Conservation (phyloP, 495 filamentous ascomycete species). For the Trichoderma reesei region DNA sequence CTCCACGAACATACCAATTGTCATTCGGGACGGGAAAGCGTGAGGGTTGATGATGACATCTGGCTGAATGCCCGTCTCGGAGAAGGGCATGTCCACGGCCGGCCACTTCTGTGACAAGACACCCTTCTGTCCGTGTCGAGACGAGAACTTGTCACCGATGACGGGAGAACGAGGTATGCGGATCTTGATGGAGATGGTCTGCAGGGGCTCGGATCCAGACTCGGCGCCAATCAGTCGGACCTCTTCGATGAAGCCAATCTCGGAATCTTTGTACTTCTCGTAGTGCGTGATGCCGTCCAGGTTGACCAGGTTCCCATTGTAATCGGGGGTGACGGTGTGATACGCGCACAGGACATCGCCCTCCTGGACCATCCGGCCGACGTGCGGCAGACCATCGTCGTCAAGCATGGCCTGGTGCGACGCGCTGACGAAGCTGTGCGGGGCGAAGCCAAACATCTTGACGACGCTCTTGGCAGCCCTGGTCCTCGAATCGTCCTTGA, state of each 20-base stretch:
- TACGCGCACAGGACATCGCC: conserved; percentile 81
- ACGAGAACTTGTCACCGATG: conserved; percentile 98
- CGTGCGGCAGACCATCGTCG: conserved; percentile 71
- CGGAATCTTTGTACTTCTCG: conserved; percentile 84
- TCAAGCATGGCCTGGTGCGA: conserved; percentile 62
- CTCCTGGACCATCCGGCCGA: conserved; percentile 65
- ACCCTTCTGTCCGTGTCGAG: conserved; percentile 95
- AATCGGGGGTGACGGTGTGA: conserved; percentile 76
- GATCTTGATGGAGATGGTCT: conserved; percentile 82
- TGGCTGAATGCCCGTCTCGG: conserved; percentile 91
- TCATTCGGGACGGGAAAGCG: conserved; percentile 99
- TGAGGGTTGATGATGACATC: conserved; percentile 99
- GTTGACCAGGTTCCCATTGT: conserved; percentile 63
- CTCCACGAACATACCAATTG: conserved; percentile 98
- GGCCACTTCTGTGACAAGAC: conserved; percentile 97
- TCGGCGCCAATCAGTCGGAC: conserved; percentile 82
- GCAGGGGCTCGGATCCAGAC: conserved; percentile 67
- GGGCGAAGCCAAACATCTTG: conserved; percentile 81
- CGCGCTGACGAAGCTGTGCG: conserved; percentile 52
- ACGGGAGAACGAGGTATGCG: conserved; percentile 82
- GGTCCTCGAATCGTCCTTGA: conserved; percentile 59
- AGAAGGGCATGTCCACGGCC: conserved; percentile 89
- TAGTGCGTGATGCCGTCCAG: conserved; percentile 70
- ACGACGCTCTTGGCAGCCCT: conserved; percentile 44
- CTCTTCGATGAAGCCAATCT: conserved; percentile 83